Evolutionary conservation across 257 asterid species (phyloP).

Genomic region (Capsicum rhomboideum): DNA sequence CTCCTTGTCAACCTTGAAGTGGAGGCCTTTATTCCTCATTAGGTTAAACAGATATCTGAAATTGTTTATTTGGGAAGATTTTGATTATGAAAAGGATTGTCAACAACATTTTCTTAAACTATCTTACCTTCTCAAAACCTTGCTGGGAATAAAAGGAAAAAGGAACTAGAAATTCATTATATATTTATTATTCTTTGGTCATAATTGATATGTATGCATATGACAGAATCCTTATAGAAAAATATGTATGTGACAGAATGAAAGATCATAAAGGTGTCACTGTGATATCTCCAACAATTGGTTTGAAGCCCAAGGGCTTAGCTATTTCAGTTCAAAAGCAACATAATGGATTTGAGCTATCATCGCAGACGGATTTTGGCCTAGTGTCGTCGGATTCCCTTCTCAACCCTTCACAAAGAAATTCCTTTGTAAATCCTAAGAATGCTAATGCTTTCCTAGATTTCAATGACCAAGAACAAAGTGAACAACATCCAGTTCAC

Average conservation of each 20-base stretch:
- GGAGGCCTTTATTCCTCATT: background rate
- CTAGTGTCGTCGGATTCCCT: constrained; percentile 53
- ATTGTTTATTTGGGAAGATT: background rate
- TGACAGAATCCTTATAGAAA: background rate
- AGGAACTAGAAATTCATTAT: background rate
- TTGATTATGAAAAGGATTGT: background rate
- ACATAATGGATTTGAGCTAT: constrained; percentile 27
- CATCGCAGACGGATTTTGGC: constrained; percentile 44
- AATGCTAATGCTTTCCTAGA: constrained; percentile 34
- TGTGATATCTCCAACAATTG: constrained; percentile 17
- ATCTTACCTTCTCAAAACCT: background rate
- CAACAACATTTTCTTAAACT: background rate
- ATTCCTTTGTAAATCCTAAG: constrained; percentile 31
- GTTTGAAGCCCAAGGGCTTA: constrained; percentile 29
- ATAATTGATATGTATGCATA: background rate
- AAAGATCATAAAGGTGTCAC: constrained; percentile 47
- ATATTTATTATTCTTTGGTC: background rate
- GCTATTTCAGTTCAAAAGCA: constrained; percentile 42
- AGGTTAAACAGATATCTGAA: background rate
- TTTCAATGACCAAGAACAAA: constrained; percentile 28
- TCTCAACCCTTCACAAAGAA: constrained; percentile 51
- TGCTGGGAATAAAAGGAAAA: background rate
- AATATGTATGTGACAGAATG: constrained; percentile 26
- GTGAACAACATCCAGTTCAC: constrained; percentile 35
- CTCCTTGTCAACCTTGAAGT: background rate